Conservation (phyloP, 176 grass and related monocot species). For the Oryza punctata region DNA sequence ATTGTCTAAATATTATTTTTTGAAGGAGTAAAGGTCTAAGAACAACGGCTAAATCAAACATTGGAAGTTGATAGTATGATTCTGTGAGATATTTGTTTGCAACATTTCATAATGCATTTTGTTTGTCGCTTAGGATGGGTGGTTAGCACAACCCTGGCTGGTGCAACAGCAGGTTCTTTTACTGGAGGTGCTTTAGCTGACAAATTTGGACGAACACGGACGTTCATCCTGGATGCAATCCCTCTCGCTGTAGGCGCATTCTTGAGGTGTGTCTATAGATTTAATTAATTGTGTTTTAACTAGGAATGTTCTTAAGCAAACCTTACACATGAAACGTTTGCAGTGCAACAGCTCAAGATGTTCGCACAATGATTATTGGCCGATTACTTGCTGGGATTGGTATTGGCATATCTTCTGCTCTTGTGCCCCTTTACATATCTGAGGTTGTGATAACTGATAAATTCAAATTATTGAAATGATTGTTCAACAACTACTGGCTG, state of each 20-base stretch:
- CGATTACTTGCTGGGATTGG: conserved; percentile 91
- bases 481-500: conserved; percentile 19
- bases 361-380: conserved; percentile 92
- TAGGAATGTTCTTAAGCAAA: not conserved
- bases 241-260: conserved; percentile 86
- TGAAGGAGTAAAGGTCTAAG: not conserved
- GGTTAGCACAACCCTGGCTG: conserved; percentile 87
- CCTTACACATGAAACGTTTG: conserved; percentile 19
- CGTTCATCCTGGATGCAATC: conserved; percentile 89
- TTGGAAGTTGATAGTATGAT: not conserved
- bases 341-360: conserved; percentile 91
- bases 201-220: conserved; percentile 90
- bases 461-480: conserved; percentile 26
- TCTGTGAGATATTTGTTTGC: conserved; percentile 8
- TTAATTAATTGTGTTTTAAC: conserved; percentile 10
- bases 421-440: conserved; percentile 99
- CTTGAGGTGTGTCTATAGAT: conserved; percentile 65
- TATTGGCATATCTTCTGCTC: conserved; percentile 93
- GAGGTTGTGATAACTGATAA: conserved; percentile 61
- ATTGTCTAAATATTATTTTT: not conserved
- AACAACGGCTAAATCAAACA: not conserved
- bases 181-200: conserved; percentile 92
- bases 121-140: conserved; percentile 73
- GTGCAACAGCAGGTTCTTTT: conserved; percentile 91
- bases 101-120: conserved; percentile 30